Percentiles rank a stretch among this genome's conserved stretches.
Conservation (phyloP, 2,329 filamentous ascomycete genomes). For the Trichoderma sp. region DNA sequence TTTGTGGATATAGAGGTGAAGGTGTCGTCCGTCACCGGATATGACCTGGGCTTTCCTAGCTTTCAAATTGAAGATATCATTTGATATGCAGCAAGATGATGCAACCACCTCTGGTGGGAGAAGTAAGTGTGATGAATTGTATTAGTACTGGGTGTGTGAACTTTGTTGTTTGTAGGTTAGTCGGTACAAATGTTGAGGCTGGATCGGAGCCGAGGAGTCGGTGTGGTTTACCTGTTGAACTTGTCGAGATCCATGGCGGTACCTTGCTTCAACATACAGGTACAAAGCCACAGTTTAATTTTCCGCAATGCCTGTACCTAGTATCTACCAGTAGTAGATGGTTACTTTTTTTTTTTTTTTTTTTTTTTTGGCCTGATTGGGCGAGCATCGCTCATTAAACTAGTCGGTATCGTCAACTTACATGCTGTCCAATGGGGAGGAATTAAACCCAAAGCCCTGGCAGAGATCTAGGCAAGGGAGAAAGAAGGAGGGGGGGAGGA, state of each 20-base stretch:
- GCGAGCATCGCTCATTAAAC: not conserved
- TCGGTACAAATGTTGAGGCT: not conserved
- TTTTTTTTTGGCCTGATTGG: not conserved
- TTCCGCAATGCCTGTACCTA: not conserved
- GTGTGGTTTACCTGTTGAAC: not conserved
- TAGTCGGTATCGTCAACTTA: not conserved
- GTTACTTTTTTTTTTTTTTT: not conserved
- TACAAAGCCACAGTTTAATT: not conserved
- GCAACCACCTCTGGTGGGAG: not conserved
- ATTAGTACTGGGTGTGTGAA: not conserved
- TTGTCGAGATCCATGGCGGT: not conserved
- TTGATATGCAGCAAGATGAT: constrained; percentile 1
- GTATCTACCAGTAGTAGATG: no score
- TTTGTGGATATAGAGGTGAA: constrained; percentile 41
- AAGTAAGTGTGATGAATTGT: not conserved
- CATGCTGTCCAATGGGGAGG: constrained; percentile 11
- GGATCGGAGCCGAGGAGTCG: not conserved
- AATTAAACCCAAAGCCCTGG: not conserved
- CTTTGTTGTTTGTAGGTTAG: not conserved
- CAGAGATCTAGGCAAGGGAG: not conserved
- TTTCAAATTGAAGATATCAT: constrained; percentile 12
- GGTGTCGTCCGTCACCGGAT: constrained; percentile 43
- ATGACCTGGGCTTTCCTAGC: constrained; percentile 19
- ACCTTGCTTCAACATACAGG: not conserved
- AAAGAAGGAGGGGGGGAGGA: not conserved